These are phyloP conservation scores for Hyphodiscus sp. DNA, from an alignment of 2,329 filamentous ascomycete genomes.

Conservation along the genomic window DNA sequence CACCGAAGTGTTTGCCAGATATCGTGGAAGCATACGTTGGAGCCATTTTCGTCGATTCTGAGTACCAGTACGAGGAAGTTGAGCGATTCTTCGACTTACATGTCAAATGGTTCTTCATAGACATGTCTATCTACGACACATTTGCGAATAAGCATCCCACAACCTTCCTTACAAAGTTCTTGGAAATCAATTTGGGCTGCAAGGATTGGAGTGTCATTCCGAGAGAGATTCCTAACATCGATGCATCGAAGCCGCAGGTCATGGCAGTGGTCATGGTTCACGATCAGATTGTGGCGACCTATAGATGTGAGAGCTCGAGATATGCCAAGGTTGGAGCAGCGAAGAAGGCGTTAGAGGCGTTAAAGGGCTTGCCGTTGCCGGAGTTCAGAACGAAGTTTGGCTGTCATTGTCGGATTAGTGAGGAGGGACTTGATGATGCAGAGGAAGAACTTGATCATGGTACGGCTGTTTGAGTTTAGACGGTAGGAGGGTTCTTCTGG, in stretches of 20 bases:
- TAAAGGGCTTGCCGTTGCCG: conserved; percentile 40
- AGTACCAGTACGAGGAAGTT: conserved; percentile 69
- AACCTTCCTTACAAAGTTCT: conserved; percentile 59
- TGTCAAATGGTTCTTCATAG: conserved; percentile 70
- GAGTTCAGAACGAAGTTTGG: conserved; percentile 55
- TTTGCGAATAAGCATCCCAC: conserved; percentile 84
- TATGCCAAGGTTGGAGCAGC: conserved; percentile 69
- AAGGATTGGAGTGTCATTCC: conserved; percentile 43
- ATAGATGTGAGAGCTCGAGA: conserved; percentile 54
- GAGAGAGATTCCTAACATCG: conserved; percentile 35
- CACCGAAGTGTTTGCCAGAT: conserved; percentile 75
- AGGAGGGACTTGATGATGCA: conserved; percentile 12
- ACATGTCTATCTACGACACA: conserved; percentile 82
- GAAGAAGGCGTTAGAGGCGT: conserved; percentile 45
- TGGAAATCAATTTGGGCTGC: conserved; percentile 63
- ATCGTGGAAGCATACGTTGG: conserved; percentile 85
- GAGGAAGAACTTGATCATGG: not conserved
- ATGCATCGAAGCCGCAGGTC: conserved; percentile 42
- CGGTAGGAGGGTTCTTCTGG: too few relatives aligned
- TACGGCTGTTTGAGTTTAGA: not conserved
- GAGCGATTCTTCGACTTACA: conserved; percentile 70
- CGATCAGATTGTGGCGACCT: conserved; percentile 56
- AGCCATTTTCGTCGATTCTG: conserved; percentile 84
- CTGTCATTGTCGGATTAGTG: conserved; percentile 51
- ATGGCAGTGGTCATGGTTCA: conserved; percentile 75